Evolutionary conservation across 176 grass and related monocot genomes (phyloP).

Genomic region (Cocos nucifera): DNA sequence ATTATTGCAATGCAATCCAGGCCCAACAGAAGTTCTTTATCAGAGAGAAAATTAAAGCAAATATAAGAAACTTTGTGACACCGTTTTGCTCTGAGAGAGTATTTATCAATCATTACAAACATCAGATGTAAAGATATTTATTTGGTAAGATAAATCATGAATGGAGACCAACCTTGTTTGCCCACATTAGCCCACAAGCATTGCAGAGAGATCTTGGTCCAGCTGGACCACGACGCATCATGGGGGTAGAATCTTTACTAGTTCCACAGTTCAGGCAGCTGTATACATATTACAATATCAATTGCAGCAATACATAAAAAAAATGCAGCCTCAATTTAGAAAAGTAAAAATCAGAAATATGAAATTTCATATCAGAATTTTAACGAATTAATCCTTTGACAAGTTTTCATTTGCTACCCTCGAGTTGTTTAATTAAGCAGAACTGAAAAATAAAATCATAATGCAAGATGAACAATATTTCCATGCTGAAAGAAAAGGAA

Average conservation of each 20-base stretch:
- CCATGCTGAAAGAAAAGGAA: neutral
- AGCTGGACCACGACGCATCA: constrained; percentile 42
- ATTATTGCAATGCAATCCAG: too few species aligned
- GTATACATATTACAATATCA: neutral
- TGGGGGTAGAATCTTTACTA: constrained; percentile 27
- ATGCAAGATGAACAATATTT: neutral
- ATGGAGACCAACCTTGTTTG: constrained; percentile 13
- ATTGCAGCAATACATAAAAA: too few species aligned
- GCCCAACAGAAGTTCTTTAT: too few species aligned
- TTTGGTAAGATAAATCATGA: neutral
- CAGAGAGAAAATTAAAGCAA: too few species aligned
- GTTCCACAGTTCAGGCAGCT: constrained; percentile 34
- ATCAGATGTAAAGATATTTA: too few species aligned
- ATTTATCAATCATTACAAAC: too few species aligned
- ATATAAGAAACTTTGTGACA: too few species aligned
- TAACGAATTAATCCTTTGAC: neutral
- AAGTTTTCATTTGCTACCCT: neutral
- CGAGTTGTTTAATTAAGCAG: neutral
- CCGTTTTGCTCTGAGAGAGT: too few species aligned
- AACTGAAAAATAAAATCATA: neutral
- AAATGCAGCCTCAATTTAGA: too few species aligned
- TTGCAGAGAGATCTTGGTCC: constrained; percentile 36
- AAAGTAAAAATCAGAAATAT: too few species aligned
- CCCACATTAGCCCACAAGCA: constrained; percentile 39
- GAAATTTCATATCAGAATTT: too few species aligned